Percentiles rank a stretch among this genome's conserved stretches.
Evolutionary conservation across 2,329 filamentous ascomycete genomes (phyloP).

Genomic region (Aspergillus novoparasiticus): DNA sequence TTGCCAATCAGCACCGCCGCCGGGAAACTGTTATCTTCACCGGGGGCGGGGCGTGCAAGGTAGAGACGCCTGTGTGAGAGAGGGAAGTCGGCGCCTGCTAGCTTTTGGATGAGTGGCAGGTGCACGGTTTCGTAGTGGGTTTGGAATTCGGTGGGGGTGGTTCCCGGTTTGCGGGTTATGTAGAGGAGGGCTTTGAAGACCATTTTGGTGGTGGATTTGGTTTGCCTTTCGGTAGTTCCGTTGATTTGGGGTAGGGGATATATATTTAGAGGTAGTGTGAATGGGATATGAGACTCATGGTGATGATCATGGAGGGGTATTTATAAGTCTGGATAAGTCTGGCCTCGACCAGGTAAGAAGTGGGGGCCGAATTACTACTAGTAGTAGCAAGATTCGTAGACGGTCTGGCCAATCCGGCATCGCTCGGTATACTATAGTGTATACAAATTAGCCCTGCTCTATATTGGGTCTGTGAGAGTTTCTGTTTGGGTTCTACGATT

Average conservation of each 20-base stretch:
- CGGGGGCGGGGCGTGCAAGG: neutral
- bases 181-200: neutral
- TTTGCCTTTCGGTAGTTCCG: no score
- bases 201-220: neutral
- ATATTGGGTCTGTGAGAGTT: neutral
- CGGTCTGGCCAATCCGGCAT: neutral
- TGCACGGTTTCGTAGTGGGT: slow-evolving; percentile 1
- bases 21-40: neutral
- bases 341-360: neutral
- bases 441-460: neutral
- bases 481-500: neutral
- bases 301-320: neutral
- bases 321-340: neutral
- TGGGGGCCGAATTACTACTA: neutral
- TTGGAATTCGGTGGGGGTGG: neutral
- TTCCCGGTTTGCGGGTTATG: neutral
- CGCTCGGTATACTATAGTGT: neutral
- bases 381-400: neutral
- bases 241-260: neutral
- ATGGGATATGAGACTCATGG: neutral
- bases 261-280: neutral
- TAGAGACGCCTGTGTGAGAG: neutral
- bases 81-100: neutral
- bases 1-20: neutral
- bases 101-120: neutral